Conservation (phyloP, 1,284 basidiomycete species). For the Malassezia pachydermatis region DNA sequence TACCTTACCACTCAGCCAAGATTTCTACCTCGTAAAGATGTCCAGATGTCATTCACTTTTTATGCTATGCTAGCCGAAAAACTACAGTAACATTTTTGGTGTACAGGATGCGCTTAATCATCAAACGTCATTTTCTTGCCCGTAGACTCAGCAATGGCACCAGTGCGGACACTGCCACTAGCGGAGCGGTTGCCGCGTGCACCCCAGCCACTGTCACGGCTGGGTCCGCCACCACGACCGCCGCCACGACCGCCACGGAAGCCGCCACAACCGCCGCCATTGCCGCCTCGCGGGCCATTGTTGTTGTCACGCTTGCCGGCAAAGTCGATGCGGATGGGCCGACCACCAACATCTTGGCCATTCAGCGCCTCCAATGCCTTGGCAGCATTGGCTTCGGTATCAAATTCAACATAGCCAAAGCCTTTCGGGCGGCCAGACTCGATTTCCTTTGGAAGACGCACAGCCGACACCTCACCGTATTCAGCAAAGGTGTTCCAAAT, state of each 20-base stretch:
- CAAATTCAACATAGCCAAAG: slow-evolving; percentile 93
- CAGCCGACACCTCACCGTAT: slow-evolving; percentile 75
- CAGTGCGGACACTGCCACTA: slow-evolving; percentile 54
- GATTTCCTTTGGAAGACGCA: slow-evolving; percentile 83
- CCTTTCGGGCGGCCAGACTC: slow-evolving; percentile 86
- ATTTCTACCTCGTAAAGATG: no score
- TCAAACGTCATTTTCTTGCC: slow-evolving; percentile 76
- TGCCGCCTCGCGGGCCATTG: slow-evolving; percentile 53
- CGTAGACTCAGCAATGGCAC: slow-evolving; percentile 62
- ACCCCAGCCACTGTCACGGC: slow-evolving; percentile 26
- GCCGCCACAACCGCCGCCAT: slow-evolving; percentile 17
- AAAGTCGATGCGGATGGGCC: slow-evolving; percentile 74
- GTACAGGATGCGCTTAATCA: slow-evolving; percentile 37
- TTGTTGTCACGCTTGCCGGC: slow-evolving; percentile 56
- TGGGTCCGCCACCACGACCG: slow-evolving; percentile 40
- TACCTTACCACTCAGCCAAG: no score
- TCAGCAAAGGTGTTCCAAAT: slow-evolving; percentile 88
- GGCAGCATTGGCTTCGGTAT: slow-evolving; percentile 67
- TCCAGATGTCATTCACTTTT: no score
- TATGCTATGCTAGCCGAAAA: no score
- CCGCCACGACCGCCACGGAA: slow-evolving; percentile 10
- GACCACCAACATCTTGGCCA: slow-evolving; percentile 72
- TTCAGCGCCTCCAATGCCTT: slow-evolving; percentile 63
- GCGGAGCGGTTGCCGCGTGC: slow-evolving; percentile 22
- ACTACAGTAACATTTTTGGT: no score